Evolutionary conservation across 1,284 basidiomycete genomes (phyloP), one percentile per base, ranked within the genome.

Genomic region (Thelephora terrestris): DNA sequence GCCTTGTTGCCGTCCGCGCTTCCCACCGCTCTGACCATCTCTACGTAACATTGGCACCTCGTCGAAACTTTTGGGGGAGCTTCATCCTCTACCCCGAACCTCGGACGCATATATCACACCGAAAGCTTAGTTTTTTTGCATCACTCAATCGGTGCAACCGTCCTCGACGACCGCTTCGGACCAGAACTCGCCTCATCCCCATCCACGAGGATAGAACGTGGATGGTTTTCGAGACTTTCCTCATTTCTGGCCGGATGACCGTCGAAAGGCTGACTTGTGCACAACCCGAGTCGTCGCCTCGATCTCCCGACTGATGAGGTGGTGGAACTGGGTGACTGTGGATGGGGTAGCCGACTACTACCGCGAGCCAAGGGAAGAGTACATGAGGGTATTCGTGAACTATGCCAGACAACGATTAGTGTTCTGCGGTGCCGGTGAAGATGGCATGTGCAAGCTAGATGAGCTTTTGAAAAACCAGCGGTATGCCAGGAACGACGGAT

Each of bases 401-500:
- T 82, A 89, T 54, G n/a, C n/a, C n/a, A n/a, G 84, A 6, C 80
- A 84, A 61, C 73, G 77, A 0, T 61, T 85, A 17, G 65, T 66
- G 40, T 84, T 85, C 56, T 86, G 84, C 57, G 74, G 69, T 6
- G 73, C 63, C 6, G 61, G 64, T 34, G 61, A 61, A 24, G 62
- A 78, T 50, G 78, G 79, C 3, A 46, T 90, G 53, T 92, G 89
- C 57, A 61, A 67, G 51, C 61, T 92, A 42, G 67, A 73, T 7
- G 71, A 66, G 10, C 91, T 91, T 55, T 74, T 91, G 27, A n/a
- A 67, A 73, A 52, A 85, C 55, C 89, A 91, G 64, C 57, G 50
- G 6, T 91, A 84, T 59, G 74, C 85, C 14, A 70, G 74, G 53
- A 71, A 68, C 43, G 70, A n/a, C 51, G 89, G 84, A 0, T 68